Evolutionary conservation across 1,139 yeast species (phyloP).

Genomic region (Wickerhamomyces sp.): DNA sequence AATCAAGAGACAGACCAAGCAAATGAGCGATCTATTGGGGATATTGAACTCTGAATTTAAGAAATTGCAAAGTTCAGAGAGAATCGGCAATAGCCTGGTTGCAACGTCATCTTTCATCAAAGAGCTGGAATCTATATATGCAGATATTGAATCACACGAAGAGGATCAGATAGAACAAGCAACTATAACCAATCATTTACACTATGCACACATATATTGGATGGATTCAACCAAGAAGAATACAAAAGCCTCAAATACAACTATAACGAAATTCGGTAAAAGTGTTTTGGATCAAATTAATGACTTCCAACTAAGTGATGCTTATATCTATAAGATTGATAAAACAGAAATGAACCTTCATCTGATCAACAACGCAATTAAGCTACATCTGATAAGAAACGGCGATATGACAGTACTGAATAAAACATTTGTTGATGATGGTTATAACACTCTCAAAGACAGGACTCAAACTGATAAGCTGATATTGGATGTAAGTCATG

Average conservation of each 20-base stretch:
- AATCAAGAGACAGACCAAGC: too few species aligned
- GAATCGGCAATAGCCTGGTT: slow-evolving; percentile 4
- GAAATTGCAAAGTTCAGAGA: slow-evolving; percentile 4
- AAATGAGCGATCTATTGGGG: slow-evolving; percentile 6
- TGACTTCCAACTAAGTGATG: slow-evolving; percentile 30
- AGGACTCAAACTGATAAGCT: neutral
- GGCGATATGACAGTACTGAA: slow-evolving; percentile 26
- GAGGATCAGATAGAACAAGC: slow-evolving; percentile 1
- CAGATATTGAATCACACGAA: slow-evolving; percentile 1
- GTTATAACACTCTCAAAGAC: neutral
- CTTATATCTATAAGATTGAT: slow-evolving; percentile 34
- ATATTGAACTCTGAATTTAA: slow-evolving; percentile 4
- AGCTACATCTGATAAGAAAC: slow-evolving; percentile 30
- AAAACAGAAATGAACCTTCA: slow-evolving; percentile 9
- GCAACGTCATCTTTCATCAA: slow-evolving; percentile 9
- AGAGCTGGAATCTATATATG: slow-evolving; percentile 9
- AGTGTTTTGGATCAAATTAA: slow-evolving; percentile 29
- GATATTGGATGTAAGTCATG: neutral
- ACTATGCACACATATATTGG: slow-evolving; percentile 26
- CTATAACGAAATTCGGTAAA: slow-evolving; percentile 30
- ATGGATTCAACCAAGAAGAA: slow-evolving; percentile 24
- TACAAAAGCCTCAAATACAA: slow-evolving; percentile 23
- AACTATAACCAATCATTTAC: neutral
- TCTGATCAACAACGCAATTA: slow-evolving; percentile 26
- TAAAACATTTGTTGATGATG: neutral